Conservation (phyloP, 2,329 filamentous ascomycete genomes). For the Nannizzia gypsea region DNA sequence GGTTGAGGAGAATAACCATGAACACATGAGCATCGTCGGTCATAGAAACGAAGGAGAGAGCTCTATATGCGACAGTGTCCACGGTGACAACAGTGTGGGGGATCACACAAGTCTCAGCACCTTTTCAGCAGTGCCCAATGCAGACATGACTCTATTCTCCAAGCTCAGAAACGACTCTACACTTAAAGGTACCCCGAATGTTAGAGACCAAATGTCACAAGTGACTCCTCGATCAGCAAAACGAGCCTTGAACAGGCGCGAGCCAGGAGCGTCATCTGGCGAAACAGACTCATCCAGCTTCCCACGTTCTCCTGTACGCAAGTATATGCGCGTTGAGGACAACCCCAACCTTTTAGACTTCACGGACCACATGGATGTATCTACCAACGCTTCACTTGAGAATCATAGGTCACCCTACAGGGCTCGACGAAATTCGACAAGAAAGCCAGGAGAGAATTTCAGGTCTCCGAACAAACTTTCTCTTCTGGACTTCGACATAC, state of each 20-base stretch:
- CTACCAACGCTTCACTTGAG: slow-evolving; percentile 21
- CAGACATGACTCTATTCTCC: slow-evolving; percentile 71
- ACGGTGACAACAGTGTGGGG: slow-evolving; percentile 23
- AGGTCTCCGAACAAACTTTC: slow-evolving; percentile 46
- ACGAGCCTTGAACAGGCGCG: slow-evolving; percentile 23
- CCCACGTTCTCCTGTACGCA: slow-evolving; percentile 40
- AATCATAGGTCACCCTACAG: slow-evolving; percentile 24
- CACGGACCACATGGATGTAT: slow-evolving; percentile 60
- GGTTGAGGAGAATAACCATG: slow-evolving; percentile 29
- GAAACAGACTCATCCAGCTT: slow-evolving; percentile 22
- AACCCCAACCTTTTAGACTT: slow-evolving; percentile 81
- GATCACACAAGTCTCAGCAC: slow-evolving; percentile 54
- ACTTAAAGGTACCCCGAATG: slow-evolving; percentile 30
- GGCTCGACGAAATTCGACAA: slow-evolving; percentile 28
- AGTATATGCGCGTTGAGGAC: slow-evolving; percentile 39
- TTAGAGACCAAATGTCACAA: slow-evolving; percentile 24
- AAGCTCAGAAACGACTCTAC: slow-evolving; percentile 54
- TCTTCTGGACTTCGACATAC: slow-evolving; percentile 81
- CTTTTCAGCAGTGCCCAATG: slow-evolving; percentile 70
- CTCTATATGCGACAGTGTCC: slow-evolving; percentile 15
- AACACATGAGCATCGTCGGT: slow-evolving; percentile 34
- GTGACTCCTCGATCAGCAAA: slow-evolving; percentile 27
- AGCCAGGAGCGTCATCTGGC: slow-evolving; percentile 24
- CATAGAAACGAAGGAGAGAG: slow-evolving; percentile 19
- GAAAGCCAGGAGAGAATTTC: slow-evolving; percentile 27